Base-by-base conservation (phyloP, 306 rosid species). In the Coriaria nepalensis region DNA sequence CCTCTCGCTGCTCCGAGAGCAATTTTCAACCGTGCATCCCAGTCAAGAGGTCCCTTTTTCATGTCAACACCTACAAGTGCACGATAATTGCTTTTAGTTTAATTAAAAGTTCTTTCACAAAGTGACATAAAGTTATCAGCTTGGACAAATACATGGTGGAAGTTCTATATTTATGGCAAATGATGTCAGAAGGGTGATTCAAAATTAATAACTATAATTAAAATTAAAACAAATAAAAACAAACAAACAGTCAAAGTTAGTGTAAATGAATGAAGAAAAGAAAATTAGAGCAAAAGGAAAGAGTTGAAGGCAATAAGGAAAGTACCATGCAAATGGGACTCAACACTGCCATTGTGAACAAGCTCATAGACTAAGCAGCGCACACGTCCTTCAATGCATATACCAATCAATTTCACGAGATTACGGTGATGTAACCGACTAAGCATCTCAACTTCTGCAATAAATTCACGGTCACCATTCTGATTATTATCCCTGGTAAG, bases 1-100 rank as follows among this genome's bases (percentile, higher is more conserved):
- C 97, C 97, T 77, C 97, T 81, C 0, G 97, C 95, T 57, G 97
- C 78, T 74, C 97, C 97, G 59, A 88, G 84, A 50, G 95, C 93
- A 74, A 88, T 70, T 74, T 84, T 88, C 70, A 56, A 66, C 61
- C 97, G 61, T 14, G 97, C 93, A 62, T 84, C 97, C 97, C 97
- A 88, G 60, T 76, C 86, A 9, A 88, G 87, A 57, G 95, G 86
- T 36, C 78, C 63, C 15, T 52, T 78, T 65, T 53, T 53, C 78
- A 68, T 79, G 77, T 88, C 86, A 78, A 62, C 57, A 48, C 95
- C 97, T 88, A 62, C 9, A 40, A 59, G 12, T 34, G 48, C 46
- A 47, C 71, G 50, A 47, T 40, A 39, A 14, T 9, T 10, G 20
- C 9, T 15, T 20, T 32, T 39, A 20, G 29, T 39, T 7, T 6